phyloP scores from a whole-genome alignment of 2,329 filamentous ascomycete species.

The Penicillium sp. region DNA sequence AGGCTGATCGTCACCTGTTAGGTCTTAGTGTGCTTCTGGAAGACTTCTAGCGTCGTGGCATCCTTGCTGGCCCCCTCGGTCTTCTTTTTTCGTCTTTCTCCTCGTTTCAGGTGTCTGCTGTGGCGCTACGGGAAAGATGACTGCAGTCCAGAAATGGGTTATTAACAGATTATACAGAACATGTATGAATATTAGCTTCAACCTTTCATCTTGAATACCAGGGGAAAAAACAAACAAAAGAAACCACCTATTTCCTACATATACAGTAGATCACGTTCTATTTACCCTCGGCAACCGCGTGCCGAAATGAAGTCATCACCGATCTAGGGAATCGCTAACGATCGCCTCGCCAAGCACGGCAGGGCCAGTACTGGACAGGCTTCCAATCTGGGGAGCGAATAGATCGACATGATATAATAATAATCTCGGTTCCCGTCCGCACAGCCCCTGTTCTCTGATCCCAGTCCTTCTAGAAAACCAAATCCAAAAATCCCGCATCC shows the following conservation, averaged over 20 bases:
- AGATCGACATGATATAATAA: slow-evolving; percentile 5
- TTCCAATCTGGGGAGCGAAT: neutral
- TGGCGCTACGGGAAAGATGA: neutral
- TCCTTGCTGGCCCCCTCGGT: neutral
- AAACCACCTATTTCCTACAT: neutral
- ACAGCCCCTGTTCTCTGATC: slow-evolving; percentile 17
- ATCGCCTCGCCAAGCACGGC: neutral
- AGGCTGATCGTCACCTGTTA: slow-evolving; percentile 1
- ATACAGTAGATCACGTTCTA: neutral
- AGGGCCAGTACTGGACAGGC: neutral
- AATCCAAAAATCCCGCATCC: slow-evolving; percentile 23
- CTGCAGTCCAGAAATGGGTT: neutral
- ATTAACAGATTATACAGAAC: too few relatives aligned
- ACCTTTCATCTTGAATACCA: neutral
- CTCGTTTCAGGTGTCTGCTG: neutral
- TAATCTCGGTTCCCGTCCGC: neutral
- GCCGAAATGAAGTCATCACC: slow-evolving; percentile 4
- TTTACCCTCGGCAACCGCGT: slow-evolving; percentile 2
- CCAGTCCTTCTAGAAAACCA: slow-evolving; percentile 15
- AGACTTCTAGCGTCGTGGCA: slow-evolving; percentile 17
- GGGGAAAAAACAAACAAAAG: neutral
- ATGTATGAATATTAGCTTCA: neutral
- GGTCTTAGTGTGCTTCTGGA: slow-evolving; percentile 9
- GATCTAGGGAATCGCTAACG: neutral
- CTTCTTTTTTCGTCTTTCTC: neutral